Evolutionary conservation across 2,329 filamentous ascomycete genomes (phyloP).

Genomic region (Trichoderma polysporum): DNA sequence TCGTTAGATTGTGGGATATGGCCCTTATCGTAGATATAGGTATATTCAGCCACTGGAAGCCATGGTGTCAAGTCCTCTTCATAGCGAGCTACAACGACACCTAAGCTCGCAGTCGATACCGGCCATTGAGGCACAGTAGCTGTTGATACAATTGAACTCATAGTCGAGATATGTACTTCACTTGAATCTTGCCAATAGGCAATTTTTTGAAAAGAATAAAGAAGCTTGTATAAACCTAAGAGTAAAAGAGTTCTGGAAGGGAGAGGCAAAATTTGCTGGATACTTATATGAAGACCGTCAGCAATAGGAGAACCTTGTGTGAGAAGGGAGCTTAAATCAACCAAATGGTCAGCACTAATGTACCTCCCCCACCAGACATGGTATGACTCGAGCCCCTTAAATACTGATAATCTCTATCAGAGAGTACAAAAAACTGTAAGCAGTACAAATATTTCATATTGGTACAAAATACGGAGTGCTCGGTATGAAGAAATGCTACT

Average conservation of each 20-base stretch:
- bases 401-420: too few relatives aligned
- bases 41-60: not conserved
- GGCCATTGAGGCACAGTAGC: not conserved
- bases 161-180: not conserved
- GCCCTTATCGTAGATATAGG: slow-evolving; percentile 16
- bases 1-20: slow-evolving; percentile 9
- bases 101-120: not conserved
- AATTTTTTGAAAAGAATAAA: too few relatives aligned
- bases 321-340: not conserved
- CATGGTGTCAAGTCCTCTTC: slow-evolving; percentile 5
- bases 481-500: too few relatives aligned
- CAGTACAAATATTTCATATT: not conserved
- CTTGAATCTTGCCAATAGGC: not conserved
- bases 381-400: not conserved
- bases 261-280: not conserved
- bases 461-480: not conserved
- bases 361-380: not conserved
- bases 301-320: not conserved
- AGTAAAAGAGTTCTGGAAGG: not conserved
- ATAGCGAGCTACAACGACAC: slow-evolving; percentile 11
- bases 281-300: not conserved
- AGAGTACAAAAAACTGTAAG: not conserved
- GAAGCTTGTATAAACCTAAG: not conserved
- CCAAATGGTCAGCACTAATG: not conserved
- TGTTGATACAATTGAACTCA: not conserved